phyloP scores from a whole-genome alignment of 495 filamentous ascomycete species.

The Geoglossum glabrum region DNA sequence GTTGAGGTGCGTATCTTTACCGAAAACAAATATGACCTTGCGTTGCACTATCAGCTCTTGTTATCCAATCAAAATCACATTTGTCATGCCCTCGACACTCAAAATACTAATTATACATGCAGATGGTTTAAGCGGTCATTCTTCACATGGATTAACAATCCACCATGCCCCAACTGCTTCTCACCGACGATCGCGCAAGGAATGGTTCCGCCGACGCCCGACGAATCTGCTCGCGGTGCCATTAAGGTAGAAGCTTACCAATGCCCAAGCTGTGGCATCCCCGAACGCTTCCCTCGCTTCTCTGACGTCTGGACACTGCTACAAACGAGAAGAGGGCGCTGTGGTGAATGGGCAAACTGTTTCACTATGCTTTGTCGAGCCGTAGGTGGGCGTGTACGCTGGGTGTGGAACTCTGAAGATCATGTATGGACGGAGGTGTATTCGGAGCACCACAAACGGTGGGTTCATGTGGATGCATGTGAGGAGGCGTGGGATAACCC shows the following conservation, averaged over 20 bases:
- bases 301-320: slow-evolving; percentile 89
- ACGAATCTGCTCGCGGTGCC: slow-evolving; percentile 75
- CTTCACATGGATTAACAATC: slow-evolving; percentile 95
- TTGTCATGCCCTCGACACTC: no score
- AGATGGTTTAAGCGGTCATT: slow-evolving; percentile 94
- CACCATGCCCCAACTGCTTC: slow-evolving; percentile 57
- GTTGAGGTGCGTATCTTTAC: slow-evolving; percentile 36
- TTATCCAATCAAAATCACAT: background rate
- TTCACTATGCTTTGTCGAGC: slow-evolving; percentile 97
- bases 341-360: slow-evolving; percentile 95
- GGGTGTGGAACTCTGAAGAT: slow-evolving; percentile 98
- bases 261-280: slow-evolving; percentile 59
- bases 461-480: slow-evolving; percentile 93
- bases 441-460: slow-evolving; percentile 77
- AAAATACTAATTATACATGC: slow-evolving; percentile 8
- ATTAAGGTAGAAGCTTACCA: slow-evolving; percentile 74
- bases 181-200: slow-evolving; percentile 69
- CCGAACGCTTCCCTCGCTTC: slow-evolving; percentile 85
- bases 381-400: slow-evolving; percentile 73
- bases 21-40: background rate
- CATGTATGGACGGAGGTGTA: slow-evolving; percentile 97
- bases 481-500: slow-evolving; percentile 95
- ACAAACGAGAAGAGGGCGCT: slow-evolving; percentile 64
- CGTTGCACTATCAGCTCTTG: slow-evolving; percentile 5
- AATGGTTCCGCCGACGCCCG: slow-evolving; percentile 63